Evolutionary conservation across 768 basidiomycete species (phyloP).

Genomic region (Boletus pseudo-olivaceus): DNA sequence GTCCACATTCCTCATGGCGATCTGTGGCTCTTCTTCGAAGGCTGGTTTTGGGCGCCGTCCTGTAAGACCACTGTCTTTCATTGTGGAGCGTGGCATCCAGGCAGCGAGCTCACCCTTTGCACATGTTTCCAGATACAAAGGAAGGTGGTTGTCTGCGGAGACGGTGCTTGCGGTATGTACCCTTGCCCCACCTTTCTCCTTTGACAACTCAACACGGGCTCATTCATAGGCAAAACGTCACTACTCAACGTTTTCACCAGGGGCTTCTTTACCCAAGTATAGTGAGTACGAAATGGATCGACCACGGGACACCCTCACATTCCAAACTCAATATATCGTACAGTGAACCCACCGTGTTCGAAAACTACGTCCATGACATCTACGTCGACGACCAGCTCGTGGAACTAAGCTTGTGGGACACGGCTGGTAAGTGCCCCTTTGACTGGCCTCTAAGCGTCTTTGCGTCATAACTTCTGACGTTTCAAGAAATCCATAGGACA

Average conservation of each 20-base stretch:
- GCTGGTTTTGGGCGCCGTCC: slow-evolving; percentile 50
- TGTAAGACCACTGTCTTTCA: slow-evolving; percentile 14
- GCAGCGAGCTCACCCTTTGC: slow-evolving; percentile 13
- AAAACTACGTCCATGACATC: slow-evolving; percentile 93
- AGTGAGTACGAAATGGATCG: slow-evolving; percentile 49
- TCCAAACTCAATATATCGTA: background rate
- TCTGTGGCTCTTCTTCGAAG: slow-evolving; percentile 54
- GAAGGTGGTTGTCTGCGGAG: slow-evolving; percentile 89
- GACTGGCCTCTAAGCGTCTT: background rate
- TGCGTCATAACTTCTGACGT: slow-evolving; percentile 27
- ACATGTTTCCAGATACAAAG: slow-evolving; percentile 41
- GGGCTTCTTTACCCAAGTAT: slow-evolving; percentile 93
- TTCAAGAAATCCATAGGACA: slow-evolving; percentile 58
- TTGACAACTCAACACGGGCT: slow-evolving; percentile 8
- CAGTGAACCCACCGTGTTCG: slow-evolving; percentile 93
- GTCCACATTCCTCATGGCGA: slow-evolving; percentile 39
- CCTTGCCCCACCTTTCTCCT: background rate
- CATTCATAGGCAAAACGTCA: slow-evolving; percentile 67
- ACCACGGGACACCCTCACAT: background rate
- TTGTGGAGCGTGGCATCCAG: slow-evolving; percentile 5
- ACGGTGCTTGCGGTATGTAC: slow-evolving; percentile 82
- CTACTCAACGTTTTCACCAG: slow-evolving; percentile 84
- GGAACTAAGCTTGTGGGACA: slow-evolving; percentile 96
- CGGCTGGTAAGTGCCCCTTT: slow-evolving; percentile 62
- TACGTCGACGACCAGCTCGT: slow-evolving; percentile 82